Evolutionary conservation across 768 basidiomycete genomes (phyloP).

Genomic region (Macrolepiota fuliginosa): DNA sequence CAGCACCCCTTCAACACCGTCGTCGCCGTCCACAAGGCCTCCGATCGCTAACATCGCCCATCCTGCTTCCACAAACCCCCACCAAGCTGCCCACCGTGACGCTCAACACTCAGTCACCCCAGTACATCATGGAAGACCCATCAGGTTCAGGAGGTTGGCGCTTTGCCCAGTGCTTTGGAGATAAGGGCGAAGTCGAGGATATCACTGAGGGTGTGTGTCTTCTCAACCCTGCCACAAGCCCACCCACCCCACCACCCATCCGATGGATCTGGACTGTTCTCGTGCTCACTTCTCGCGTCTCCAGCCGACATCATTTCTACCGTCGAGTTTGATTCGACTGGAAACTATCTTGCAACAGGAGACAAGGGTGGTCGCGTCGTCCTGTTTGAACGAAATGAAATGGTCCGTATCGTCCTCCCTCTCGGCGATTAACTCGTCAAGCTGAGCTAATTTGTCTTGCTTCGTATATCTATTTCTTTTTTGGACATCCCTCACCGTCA

Average conservation of each 20-base stretch:
- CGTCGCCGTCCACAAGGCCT: constrained; percentile 9
- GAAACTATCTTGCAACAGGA: constrained; percentile 98
- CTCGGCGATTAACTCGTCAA: constrained; percentile 15
- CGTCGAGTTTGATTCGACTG: constrained; percentile 99
- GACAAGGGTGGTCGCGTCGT: constrained; percentile 99
- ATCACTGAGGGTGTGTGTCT: constrained; percentile 88
- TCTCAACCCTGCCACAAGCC: neutral
- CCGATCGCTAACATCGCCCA: constrained; percentile 3
- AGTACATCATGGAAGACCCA: constrained; percentile 73
- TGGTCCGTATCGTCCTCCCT: constrained; percentile 46
- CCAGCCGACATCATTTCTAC: constrained; percentile 99
- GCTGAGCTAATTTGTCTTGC: neutral
- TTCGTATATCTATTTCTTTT: constrained; percentile 3
- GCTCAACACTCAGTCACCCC: constrained; percentile 18
- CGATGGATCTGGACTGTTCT: constrained; percentile 5
- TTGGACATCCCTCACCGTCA: constrained; percentile 16
- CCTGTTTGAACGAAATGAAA: constrained; percentile 97
- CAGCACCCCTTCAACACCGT: constrained; percentile 20
- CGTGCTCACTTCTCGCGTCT: constrained; percentile 18
- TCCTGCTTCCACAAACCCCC: constrained; percentile 18
- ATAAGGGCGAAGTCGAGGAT: constrained; percentile 99
- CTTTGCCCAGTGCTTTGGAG: constrained; percentile 99
- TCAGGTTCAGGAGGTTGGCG: constrained; percentile 91
- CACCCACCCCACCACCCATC: neutral
- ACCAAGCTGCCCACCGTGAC: constrained; percentile 17